Conservation (phyloP, 805 yeast genomes). For the Yarrowia sp. region DNA sequence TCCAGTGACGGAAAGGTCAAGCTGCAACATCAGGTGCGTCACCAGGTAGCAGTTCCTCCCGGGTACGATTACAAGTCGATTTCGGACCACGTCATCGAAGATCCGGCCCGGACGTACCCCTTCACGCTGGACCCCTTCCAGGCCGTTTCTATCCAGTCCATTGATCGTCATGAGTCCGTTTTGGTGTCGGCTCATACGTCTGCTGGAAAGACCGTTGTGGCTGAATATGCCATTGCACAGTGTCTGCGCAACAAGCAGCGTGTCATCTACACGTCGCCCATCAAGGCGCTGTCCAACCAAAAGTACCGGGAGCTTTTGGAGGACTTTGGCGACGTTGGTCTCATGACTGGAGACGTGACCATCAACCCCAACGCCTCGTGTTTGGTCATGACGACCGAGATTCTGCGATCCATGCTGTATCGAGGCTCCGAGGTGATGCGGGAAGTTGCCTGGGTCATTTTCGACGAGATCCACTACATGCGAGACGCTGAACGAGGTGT, state of each 20-base stretch:
- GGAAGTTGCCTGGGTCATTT: slow-evolving; percentile 98
- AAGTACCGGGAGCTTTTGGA: slow-evolving; percentile 88
- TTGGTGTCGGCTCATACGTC: slow-evolving; percentile 97
- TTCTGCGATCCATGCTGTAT: slow-evolving; percentile 92
- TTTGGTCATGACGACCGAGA: slow-evolving; percentile 98
- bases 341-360: slow-evolving; percentile 99
- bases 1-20: slow-evolving; percentile 46
- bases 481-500: slow-evolving; percentile 98
- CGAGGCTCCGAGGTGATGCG: slow-evolving; percentile 97
- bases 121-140: slow-evolving; percentile 95
- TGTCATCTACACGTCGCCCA: slow-evolving; percentile 93
- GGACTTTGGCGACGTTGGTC: slow-evolving; percentile 94
- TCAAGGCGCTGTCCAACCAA: slow-evolving; percentile 91
- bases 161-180: slow-evolving; percentile 90
- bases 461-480: slow-evolving; percentile 98
- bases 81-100: slow-evolving; percentile 73
- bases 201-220: slow-evolving; percentile 96
- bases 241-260: slow-evolving; percentile 87
- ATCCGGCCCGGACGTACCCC: slow-evolving; percentile 85
- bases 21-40: slow-evolving; percentile 90
- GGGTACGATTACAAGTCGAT: slow-evolving; percentile 85
- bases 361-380: slow-evolving; percentile 98
- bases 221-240: slow-evolving; percentile 95
- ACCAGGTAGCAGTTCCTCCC: slow-evolving; percentile 95
- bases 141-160: slow-evolving; percentile 93